A percentile compares a stretch with the other conserved stretches of the same genome.
Conservation (phyloP, 2,329 filamentous ascomycete species). For the Trichophaea hybrida region DNA sequence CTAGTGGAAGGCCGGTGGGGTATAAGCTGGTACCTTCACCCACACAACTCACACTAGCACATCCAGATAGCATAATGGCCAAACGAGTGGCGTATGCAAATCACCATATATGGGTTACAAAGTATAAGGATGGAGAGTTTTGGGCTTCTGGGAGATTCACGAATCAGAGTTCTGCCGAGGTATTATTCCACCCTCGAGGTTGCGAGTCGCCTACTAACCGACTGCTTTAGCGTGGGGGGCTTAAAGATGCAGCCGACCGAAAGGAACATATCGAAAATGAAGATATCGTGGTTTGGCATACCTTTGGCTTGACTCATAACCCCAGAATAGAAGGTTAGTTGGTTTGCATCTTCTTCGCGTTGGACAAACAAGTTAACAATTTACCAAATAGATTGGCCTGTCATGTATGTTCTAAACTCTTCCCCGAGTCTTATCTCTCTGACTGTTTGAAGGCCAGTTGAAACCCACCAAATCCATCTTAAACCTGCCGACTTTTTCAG, state of each 20-base stretch:
- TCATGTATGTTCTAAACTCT: slow-evolving; percentile 11
- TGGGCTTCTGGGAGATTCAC: slow-evolving; percentile 41
- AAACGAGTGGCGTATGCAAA: slow-evolving; percentile 36
- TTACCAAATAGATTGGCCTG: slow-evolving; percentile 19
- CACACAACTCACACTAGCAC: slow-evolving; percentile 38
- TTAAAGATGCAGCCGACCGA: slow-evolving; percentile 36
- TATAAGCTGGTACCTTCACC: slow-evolving; percentile 38
- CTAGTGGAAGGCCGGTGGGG: slow-evolving; percentile 38
- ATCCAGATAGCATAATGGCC: slow-evolving; percentile 34
- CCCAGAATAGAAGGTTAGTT: slow-evolving; percentile 51
- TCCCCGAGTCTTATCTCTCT: not conserved
- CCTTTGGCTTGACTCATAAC: slow-evolving; percentile 43
- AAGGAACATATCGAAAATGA: slow-evolving; percentile 36
- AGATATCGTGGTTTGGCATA: slow-evolving; percentile 34
- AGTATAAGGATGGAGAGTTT: slow-evolving; percentile 38
- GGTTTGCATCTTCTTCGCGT: slow-evolving; percentile 26
- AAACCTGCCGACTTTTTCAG: slow-evolving; percentile 38
- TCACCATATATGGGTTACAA: slow-evolving; percentile 38
- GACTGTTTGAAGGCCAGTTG: slow-evolving; percentile 33
- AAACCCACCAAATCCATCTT: slow-evolving; percentile 37
- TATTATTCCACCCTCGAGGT: slow-evolving; percentile 19
- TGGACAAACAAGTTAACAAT: slow-evolving; percentile 7
- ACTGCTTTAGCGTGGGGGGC: slow-evolving; percentile 30
- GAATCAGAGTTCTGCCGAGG: slow-evolving; percentile 34
- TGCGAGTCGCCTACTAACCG: slow-evolving; percentile 7